Evolutionary conservation across 1,139 yeast genomes (phyloP), one percentile per base, ranked within the genome.

Genomic region (Scheffersomyces segobiensis): DNA sequence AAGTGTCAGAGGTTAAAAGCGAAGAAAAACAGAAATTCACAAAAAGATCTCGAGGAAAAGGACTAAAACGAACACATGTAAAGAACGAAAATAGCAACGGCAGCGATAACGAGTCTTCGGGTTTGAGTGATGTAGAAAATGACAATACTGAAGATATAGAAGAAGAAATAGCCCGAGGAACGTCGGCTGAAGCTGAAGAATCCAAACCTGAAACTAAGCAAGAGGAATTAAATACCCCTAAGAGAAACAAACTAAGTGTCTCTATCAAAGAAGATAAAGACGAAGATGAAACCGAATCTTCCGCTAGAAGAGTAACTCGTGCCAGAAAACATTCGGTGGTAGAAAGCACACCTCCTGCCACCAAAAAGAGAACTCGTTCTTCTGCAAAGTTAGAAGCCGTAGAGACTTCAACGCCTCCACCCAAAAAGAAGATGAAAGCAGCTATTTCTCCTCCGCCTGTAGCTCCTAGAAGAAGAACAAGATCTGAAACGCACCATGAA

Each of bases 281-380:
- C 39, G 49, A 55, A 14, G 52, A 50, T 21, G 51, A 47, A 14
- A 48, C 48, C 5, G 52, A 46, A 17, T 17, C 51, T 22, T 50
- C 50, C 1, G 50, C 48, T 52, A 50, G 32, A 18, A 54, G 52
- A 21, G 49, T 48, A 3, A 53, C 58, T 6, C 48, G 56, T 20
- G 47, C 49, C 20, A 52, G 56, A 42, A 62, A 59, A 48, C 53
- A 56, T 21, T 48, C 50, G 10, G 21, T 48, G n/a, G 50, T 18
- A 3, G 50, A 48, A 48, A 24, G 21, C 18, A 24, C 24, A 6
- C 21, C 50, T 48, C 50, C 50, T 12, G 48, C 55, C 19, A 51
- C 62, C 5, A 57, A 60, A 46, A 64, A 65, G 55, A 52, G 66
- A 21, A 63, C 64, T 26, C 57, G 67, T 14, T 55, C 62, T 6